Base-by-base conservation (phyloP, 257 asterid genomes). In the Jasminum sambac region DNA sequence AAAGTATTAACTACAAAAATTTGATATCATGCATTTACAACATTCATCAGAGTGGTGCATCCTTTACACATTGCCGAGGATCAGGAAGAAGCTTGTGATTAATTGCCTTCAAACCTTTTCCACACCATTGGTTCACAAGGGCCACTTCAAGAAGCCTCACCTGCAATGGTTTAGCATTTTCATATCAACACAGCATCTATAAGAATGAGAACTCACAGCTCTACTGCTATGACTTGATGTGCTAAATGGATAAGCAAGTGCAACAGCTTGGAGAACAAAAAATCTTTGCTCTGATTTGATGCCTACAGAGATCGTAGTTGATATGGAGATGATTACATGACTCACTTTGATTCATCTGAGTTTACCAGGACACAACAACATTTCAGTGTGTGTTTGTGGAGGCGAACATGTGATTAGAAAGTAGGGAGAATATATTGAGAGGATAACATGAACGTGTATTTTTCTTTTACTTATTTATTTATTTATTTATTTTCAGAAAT, bases 61-160 rank as follows among this genome's bases (percentile, higher is more conserved):
- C 96, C 82, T 82, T 94, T 17, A 89, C 82, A 80, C 96, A 89
- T 72, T 77, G 72, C 70, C 61, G 43, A 42, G 85, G 84, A 46
- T 76, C 82, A 13, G 87, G 78, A 72, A 87, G 66, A 52, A 94
- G 95, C 69, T 48, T 44, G 79, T 91, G 99, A 73, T 55, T 77
- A 50, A 76, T 65, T 44, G 91, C 82, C 81, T 68, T 83, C 76
- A 85, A n/a, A 62, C 92, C 96, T 59, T 81, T 76, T 12, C 66
- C 84, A 14, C 80, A 79, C 96, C 96, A 91, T 46, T 71, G 83
- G 39, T 80, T 78, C 19, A 90, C 83, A 72, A 94, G 70, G 66
- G 86, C 89, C 72, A 79, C 78, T 77, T 94, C 99, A 36, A 94
- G 74, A 80, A 79, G 69, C 84, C 97, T 89, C 72, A 94, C 95